Conservation (phyloP, 2,329 filamentous ascomycete species). For the Penicillium aurantiogriseum region DNA sequence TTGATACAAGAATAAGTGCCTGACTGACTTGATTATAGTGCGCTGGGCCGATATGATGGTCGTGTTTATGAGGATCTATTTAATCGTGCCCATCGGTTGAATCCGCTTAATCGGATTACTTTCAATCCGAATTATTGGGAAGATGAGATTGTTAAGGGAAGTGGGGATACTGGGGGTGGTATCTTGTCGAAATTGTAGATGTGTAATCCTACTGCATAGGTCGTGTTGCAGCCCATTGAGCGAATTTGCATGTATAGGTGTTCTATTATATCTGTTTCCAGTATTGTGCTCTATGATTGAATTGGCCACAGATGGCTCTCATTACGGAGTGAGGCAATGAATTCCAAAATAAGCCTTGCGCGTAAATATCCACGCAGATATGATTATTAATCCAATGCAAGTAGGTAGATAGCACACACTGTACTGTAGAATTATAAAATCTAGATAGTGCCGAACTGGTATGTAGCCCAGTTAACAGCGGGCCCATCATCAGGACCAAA, state of each 20-base stretch:
- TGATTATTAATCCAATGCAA: neutral
- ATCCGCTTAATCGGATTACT: constrained; percentile 51
- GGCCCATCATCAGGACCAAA: constrained; percentile 42
- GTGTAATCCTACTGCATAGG: neutral
- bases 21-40: constrained; percentile 31
- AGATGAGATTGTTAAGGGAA: constrained; percentile 28
- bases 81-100: constrained; percentile 51
- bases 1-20: neutral
- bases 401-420: neutral
- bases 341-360: neutral
- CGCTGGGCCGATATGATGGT: constrained; percentile 52
- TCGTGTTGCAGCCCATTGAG: neutral
- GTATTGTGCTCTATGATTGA: neutral
- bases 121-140: constrained; percentile 46
- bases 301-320: neutral
- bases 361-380: neutral
- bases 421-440: neutral
- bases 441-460: constrained; percentile 44
- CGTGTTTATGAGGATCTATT: constrained; percentile 56
- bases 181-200: constrained; percentile 21
- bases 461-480: constrained; percentile 45
- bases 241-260: neutral
- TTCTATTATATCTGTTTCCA: neutral
- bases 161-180: constrained; percentile 11
- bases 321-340: neutral